A percentile compares a stretch with the other conserved stretches of the same genome.
Conservation (phyloP, 805 yeast genomes). For the Candida caryicola region DNA sequence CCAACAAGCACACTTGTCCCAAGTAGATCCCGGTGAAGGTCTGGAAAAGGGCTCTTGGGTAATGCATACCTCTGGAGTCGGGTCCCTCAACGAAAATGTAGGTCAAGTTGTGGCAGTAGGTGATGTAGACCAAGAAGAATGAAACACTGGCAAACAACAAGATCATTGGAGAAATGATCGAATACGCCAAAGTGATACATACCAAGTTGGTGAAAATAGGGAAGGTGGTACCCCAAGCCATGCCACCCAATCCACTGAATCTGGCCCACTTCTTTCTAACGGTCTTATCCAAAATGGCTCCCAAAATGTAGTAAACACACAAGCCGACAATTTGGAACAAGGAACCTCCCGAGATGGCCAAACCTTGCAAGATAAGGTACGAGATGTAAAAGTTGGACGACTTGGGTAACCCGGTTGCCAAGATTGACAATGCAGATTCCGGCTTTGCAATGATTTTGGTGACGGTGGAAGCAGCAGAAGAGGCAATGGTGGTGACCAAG, state of each 20-base stretch:
- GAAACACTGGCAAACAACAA: constrained; percentile 70
- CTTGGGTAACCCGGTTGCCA: constrained; percentile 78
- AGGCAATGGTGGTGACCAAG: constrained; percentile 76
- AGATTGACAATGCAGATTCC: constrained; percentile 62
- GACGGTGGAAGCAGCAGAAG: constrained; percentile 79
- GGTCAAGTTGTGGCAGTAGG: constrained; percentile 72
- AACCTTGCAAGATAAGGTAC: constrained; percentile 78
- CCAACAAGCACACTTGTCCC: constrained; percentile 83
- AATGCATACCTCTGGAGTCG: constrained; percentile 78
- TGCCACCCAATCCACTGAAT: constrained; percentile 50
- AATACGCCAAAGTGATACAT: constrained; percentile 63
- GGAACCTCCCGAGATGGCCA: constrained; percentile 72
- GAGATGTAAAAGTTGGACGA: constrained; percentile 88
- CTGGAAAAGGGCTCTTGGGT: constrained; percentile 87
- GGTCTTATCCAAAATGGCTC: constrained; percentile 56
- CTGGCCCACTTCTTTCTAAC: constrained; percentile 66
- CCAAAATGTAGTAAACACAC: constrained; percentile 56
- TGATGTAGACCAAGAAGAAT: constrained; percentile 69
- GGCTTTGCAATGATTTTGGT: constrained; percentile 69
- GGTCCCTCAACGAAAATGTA: constrained; percentile 67
- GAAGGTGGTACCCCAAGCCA: constrained; percentile 73
- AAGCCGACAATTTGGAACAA: constrained; percentile 67
- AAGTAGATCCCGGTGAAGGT: constrained; percentile 84
- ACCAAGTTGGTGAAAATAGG: constrained; percentile 74
- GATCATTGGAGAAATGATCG: constrained; percentile 80